Conservation (phyloP, 2,329 filamentous ascomycete genomes). For the Claviceps humidiphila region DNA sequence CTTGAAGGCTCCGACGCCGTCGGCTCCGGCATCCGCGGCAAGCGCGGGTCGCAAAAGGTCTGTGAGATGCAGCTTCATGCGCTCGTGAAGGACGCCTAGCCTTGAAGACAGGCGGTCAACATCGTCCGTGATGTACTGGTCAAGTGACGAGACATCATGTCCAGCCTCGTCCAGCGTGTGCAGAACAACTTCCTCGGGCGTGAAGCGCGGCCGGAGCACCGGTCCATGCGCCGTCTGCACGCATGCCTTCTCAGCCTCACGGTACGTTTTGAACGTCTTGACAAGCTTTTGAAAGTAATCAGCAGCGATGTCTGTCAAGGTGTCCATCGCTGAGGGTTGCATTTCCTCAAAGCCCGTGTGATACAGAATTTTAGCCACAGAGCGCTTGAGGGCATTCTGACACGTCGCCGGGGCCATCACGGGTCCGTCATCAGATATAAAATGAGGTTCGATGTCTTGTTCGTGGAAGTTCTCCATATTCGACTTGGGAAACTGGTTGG, state of each 20-base stretch:
- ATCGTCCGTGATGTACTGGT: conserved; percentile 83
- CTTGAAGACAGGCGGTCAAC: conserved; percentile 75
- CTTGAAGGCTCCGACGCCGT: conserved; percentile 84
- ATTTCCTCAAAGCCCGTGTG: conserved; percentile 95
- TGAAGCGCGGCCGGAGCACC: conserved; percentile 52
- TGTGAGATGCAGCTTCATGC: conserved; percentile 86
- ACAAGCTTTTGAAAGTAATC: conserved; percentile 83
- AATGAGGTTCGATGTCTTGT: conserved; percentile 74
- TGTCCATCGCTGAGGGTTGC: conserved; percentile 84
- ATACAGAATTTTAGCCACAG: conserved; percentile 89
- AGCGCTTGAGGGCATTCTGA: conserved; percentile 73
- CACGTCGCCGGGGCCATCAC: conserved; percentile 76
- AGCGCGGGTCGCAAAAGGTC: conserved; percentile 87
- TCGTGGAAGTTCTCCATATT: conserved; percentile 82
- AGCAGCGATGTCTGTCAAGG: conserved; percentile 75
- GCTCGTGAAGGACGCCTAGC: conserved; percentile 74
- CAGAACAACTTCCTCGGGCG: conserved; percentile 71
- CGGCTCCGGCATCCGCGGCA: conserved; percentile 56
- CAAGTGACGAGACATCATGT: conserved; percentile 65
- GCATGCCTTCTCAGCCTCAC: conserved; percentile 66
- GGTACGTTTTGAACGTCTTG: conserved; percentile 67
- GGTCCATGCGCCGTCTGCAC: conserved; percentile 29
- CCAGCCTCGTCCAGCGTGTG: conserved; percentile 80
- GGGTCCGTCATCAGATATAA: conserved; percentile 76
- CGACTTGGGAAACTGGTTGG: conserved; percentile 96